These are phyloP conservation scores for Salisapilia sapeloensis DNA, from an alignment of 352 stramenopile species.

Conservation along the genomic window DNA sequence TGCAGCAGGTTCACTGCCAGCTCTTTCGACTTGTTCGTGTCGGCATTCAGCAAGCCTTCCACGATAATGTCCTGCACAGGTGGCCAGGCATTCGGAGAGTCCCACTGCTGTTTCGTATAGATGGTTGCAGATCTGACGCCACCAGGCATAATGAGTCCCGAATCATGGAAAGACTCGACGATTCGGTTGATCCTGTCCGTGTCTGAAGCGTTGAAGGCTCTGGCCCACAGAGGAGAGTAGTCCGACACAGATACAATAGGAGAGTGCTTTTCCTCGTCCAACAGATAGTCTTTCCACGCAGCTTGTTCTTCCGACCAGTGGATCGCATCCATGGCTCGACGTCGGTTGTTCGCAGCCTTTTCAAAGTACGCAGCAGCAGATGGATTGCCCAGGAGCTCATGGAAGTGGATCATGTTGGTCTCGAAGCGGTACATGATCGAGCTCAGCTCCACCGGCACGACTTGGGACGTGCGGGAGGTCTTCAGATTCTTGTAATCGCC, in stretches of 20 bases:
- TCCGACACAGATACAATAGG: conserved; percentile 1
- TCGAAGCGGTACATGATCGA: conserved; percentile 11
- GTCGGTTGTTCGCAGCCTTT: conserved; percentile 1
- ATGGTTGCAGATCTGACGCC: conserved; percentile 8
- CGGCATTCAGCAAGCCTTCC: conserved; percentile 5
- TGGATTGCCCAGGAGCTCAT: conserved; percentile 2
- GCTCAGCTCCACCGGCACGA: conserved; percentile 21
- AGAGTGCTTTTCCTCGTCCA: conserved; percentile 1
- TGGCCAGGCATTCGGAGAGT: conserved; percentile 18
- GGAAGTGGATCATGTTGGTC: conserved; percentile 6
- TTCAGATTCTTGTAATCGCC: conserved; percentile 3
- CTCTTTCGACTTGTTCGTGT: conserved; percentile 4
- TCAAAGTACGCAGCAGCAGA: conserved; percentile 1
- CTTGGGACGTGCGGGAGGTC: conserved; percentile 4
- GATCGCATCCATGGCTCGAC: conserved; percentile 5
- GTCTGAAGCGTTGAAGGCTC: conserved; percentile 1
- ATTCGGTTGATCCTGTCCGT: neutral
- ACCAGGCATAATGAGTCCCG: conserved; percentile 3
- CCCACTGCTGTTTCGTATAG: conserved; percentile 17
- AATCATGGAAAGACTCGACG: conserved; percentile 1
- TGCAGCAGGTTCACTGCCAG: conserved; percentile 3
- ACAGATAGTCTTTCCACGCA: conserved; percentile 7
- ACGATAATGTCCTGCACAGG: conserved; percentile 12
- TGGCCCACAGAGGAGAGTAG: conserved; percentile 9
- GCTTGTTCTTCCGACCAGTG: conserved; percentile 4